phyloP scores from a whole-genome alignment of 805 yeast species.

The Ogataea populi-albae region DNA sequence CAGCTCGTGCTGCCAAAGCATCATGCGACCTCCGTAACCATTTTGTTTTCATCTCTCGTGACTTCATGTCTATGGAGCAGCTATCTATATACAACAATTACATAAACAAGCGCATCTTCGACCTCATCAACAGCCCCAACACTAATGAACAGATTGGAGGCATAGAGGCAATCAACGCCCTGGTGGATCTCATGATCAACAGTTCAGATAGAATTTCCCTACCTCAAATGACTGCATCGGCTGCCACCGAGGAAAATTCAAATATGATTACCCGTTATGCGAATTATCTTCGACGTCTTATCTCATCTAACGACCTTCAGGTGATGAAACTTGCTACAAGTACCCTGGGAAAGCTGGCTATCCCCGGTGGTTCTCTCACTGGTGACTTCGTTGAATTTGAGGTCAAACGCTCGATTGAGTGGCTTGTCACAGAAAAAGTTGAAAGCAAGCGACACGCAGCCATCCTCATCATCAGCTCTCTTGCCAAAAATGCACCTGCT shows the following conservation, averaged over 20 bases:
- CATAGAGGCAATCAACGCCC: slow-evolving; percentile 81
- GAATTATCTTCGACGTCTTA: slow-evolving; percentile 77
- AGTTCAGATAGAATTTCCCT: slow-evolving; percentile 35
- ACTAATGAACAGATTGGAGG: slow-evolving; percentile 80
- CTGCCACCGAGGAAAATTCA: slow-evolving; percentile 64
- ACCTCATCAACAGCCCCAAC: slow-evolving; percentile 73
- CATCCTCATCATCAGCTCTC: slow-evolving; percentile 71
- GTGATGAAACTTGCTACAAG: slow-evolving; percentile 86
- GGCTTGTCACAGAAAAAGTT: slow-evolving; percentile 85
- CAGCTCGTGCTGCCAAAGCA: slow-evolving; percentile 47
- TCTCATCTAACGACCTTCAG: slow-evolving; percentile 77
- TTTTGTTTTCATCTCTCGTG: slow-evolving; percentile 71
- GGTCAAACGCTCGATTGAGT: slow-evolving; percentile 83
- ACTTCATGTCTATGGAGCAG: slow-evolving; percentile 70
- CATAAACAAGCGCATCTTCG: slow-evolving; percentile 83
- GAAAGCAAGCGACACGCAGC: slow-evolving; percentile 91
- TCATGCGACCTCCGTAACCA: slow-evolving; percentile 71
- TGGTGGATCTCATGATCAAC: slow-evolving; percentile 81
- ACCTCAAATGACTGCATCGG: slow-evolving; percentile 34
- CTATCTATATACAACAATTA: slow-evolving; percentile 78
- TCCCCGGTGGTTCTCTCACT: slow-evolving; percentile 84
- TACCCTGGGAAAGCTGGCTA: slow-evolving; percentile 84
- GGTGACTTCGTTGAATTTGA: slow-evolving; percentile 93
- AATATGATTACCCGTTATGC: slow-evolving; percentile 88
- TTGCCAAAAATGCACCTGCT: slow-evolving; percentile 86